These are phyloP conservation scores for Salix brachista DNA, from an alignment of 345 rosid species.

Conservation along the genomic window DNA sequence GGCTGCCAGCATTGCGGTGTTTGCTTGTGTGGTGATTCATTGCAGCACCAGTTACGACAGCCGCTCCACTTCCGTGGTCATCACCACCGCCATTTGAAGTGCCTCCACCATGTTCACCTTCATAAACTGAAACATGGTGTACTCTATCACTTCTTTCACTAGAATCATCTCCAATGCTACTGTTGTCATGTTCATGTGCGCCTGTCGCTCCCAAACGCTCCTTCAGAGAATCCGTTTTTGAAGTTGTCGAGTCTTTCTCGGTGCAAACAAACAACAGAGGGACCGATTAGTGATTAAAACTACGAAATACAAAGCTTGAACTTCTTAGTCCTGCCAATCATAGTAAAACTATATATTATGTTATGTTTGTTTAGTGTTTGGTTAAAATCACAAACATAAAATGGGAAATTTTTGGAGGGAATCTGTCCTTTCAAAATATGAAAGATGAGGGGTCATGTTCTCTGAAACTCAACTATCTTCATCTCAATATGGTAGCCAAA, in stretches of 20 bases:
- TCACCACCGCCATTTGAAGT: neutral
- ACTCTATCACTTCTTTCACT: neutral
- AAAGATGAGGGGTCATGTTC: no score
- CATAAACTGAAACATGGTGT: neutral
- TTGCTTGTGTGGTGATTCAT: conserved; percentile 19
- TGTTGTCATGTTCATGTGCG: neutral
- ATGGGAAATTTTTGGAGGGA: no score
- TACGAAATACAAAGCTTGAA: neutral
- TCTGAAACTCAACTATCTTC: no score
- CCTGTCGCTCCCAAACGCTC: neutral
- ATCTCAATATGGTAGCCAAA: no score
- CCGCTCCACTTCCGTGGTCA: neutral
- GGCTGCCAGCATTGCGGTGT: conserved; percentile 13
- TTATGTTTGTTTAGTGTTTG: no score
- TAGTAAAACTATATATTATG: neutral
- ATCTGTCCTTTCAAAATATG: no score
- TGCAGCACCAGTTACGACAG: conserved; percentile 23
- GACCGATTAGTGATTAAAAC: neutral
- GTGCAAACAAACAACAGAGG: neutral
- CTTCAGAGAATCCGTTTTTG: neutral
- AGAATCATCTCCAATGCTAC: neutral
- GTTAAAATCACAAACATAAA: no score
- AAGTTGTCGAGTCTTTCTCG: neutral
- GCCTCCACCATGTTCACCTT: neutral
- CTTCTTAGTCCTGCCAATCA: neutral